A percentile compares a stretch with the other conserved stretches of the same genome.
phyloP scores from a whole-genome alignment of 83 land plant species.

The Diphasiastrum complanatum region DNA sequence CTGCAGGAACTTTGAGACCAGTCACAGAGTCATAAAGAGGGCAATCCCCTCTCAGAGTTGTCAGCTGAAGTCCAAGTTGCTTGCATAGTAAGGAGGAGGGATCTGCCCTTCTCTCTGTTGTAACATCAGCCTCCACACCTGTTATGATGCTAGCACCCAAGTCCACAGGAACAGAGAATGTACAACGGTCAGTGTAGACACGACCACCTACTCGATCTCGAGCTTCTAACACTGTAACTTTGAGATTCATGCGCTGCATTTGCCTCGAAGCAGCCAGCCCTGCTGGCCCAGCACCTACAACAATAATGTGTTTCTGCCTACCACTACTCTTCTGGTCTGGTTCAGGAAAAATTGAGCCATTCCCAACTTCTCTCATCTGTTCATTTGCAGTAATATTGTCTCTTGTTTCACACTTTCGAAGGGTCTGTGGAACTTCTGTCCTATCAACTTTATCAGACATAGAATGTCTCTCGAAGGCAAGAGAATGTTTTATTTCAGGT shows the following conservation, averaged over 20 bases:
- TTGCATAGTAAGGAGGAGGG: slow-evolving; percentile 85
- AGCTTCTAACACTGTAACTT: slow-evolving; percentile 77
- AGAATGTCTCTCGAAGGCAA: too few species aligned
- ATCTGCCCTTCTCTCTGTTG: slow-evolving; percentile 85
- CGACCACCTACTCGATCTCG: slow-evolving; percentile 89
- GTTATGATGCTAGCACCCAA: slow-evolving; percentile 98
- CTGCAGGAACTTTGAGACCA: slow-evolving; percentile 71
- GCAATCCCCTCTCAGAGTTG: slow-evolving; percentile 84
- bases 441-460: too few species aligned
- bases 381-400: too few species aligned
- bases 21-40: slow-evolving; percentile 86
- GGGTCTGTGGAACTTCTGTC: too few species aligned
- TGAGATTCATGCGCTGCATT: slow-evolving; percentile 67
- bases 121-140: slow-evolving; percentile 90
- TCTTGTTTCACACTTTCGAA: too few species aligned
- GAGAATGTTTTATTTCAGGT: too few species aligned
- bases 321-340: slow-evolving; percentile 7
- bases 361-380: slow-evolving; percentile 11
- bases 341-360: neutral
- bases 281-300: slow-evolving; percentile 95
- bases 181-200: slow-evolving; percentile 70
- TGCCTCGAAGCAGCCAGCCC: slow-evolving; percentile 90
- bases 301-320: slow-evolving; percentile 43
- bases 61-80: slow-evolving; percentile 88
- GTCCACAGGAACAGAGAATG: slow-evolving; percentile 94